Conservation (phyloP, 2,329 filamentous ascomycete species). For the Hymenoscyphus scutula region DNA sequence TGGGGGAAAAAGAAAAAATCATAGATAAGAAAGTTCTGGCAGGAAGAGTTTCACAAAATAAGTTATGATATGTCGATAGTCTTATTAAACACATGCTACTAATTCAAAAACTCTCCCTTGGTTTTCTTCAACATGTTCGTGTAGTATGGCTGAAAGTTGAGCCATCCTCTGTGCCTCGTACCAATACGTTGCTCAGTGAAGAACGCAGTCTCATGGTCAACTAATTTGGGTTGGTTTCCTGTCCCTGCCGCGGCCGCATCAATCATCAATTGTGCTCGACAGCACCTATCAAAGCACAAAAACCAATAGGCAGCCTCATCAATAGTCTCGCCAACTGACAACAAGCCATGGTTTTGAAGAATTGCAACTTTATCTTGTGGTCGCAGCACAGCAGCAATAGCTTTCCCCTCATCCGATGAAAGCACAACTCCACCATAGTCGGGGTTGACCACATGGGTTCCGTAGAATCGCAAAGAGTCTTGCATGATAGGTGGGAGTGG, state of each 20-base stretch:
- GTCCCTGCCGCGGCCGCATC: conserved; percentile 8
- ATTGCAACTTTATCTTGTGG: conserved; percentile 41
- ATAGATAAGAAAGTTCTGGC: too few relatives aligned
- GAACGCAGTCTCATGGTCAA: conserved; percentile 7
- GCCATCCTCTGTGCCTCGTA: conserved; percentile 6
- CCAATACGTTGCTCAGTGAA: conserved; percentile 7
- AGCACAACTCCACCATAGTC: conserved; percentile 48
- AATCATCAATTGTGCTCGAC: conserved; percentile 39
- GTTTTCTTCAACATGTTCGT: conserved; percentile 7
- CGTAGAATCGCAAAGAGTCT: conserved; percentile 40
- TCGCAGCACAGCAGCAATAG: conserved; percentile 42
- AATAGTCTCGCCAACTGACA: conserved; percentile 43
- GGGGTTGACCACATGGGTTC: conserved; percentile 35
- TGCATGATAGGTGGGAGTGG: conserved; percentile 25
- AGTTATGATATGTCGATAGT: not conserved
- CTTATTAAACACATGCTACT: not conserved
- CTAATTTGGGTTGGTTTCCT: not conserved
- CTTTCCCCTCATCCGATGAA: conserved; percentile 43
- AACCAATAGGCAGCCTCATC: conserved; percentile 45
- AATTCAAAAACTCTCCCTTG: conserved; percentile 5
- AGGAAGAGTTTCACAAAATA: not conserved
- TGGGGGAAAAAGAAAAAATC: too few relatives aligned
- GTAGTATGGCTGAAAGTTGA: conserved; percentile 9
- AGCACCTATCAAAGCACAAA: conserved; percentile 41
- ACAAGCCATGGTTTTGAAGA: conserved; percentile 43